phyloP scores from a whole-genome alignment of 176 grass and related monocot genomes.

The Otatea glauca region DNA sequence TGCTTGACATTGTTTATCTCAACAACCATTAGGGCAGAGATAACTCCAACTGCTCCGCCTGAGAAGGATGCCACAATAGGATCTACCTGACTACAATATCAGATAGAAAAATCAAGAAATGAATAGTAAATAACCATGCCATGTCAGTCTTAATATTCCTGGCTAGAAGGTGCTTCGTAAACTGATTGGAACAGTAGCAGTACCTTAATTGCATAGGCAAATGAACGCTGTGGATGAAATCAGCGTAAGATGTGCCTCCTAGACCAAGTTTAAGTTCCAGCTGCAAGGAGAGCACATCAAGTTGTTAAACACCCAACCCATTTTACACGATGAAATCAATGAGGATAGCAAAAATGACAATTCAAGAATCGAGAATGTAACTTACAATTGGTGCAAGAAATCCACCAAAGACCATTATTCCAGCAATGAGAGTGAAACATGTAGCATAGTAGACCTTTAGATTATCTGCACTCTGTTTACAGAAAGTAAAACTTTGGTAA shows the following conservation, averaged over 20 bases:
- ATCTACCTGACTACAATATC: slow-evolving; percentile 79
- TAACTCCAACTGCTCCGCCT: slow-evolving; percentile 96
- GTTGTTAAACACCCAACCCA: slow-evolving; percentile 11
- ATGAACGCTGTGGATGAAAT: slow-evolving; percentile 86
- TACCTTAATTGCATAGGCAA: slow-evolving; percentile 98
- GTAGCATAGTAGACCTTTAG: slow-evolving; percentile 88
- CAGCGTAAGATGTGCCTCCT: slow-evolving; percentile 92
- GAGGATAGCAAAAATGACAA: slow-evolving; percentile 5
- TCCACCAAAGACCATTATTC: slow-evolving; percentile 95
- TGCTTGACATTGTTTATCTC: slow-evolving; percentile 99
- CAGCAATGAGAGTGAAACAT: slow-evolving; percentile 86
- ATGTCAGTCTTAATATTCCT: slow-evolving; percentile 1
- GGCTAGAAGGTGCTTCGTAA: slow-evolving; percentile 3
- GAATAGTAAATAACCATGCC: neutral
- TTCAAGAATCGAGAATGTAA: slow-evolving; percentile 39
- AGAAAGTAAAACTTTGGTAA: slow-evolving; percentile 38
- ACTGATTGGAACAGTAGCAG: slow-evolving; percentile 27
- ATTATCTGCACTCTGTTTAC: slow-evolving; percentile 94
- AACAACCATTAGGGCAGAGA: slow-evolving; percentile 96
- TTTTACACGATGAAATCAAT: neutral
- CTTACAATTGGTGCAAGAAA: slow-evolving; percentile 98
- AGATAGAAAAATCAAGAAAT: slow-evolving; percentile 38
- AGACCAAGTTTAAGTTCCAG: slow-evolving; percentile 96
- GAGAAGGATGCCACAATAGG: slow-evolving; percentile 98
- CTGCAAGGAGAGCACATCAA: slow-evolving; percentile 52